Conservation (phyloP, 768 basidiomycete genomes). For the Mycena floridula region DNA sequence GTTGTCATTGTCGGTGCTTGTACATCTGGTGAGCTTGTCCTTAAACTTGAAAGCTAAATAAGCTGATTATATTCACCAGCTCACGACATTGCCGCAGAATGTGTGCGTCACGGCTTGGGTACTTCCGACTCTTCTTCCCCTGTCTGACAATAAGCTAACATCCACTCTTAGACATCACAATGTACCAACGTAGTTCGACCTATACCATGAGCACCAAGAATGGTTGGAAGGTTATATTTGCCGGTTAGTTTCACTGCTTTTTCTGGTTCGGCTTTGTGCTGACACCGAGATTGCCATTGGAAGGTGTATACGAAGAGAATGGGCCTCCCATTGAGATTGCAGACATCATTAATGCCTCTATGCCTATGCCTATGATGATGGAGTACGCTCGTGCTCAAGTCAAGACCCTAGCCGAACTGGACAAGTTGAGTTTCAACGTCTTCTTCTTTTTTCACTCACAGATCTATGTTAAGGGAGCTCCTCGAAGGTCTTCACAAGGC, state of each 20-base stretch:
- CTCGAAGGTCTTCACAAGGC: constrained; percentile 49
- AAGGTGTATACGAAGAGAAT: constrained; percentile 37
- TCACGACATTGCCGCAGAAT: constrained; percentile 46
- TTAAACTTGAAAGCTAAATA: neutral
- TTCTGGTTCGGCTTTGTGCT: neutral
- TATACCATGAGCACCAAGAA: constrained; percentile 38
- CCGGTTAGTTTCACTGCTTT: no score
- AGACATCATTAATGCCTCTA: constrained; percentile 45
- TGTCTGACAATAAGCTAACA: neutral
- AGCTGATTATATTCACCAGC: no score
- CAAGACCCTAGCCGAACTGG: constrained; percentile 42
- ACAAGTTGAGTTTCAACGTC: constrained; percentile 36
- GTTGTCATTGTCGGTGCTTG: constrained; percentile 66
- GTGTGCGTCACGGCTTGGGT: constrained; percentile 39
- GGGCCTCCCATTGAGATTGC: constrained; percentile 44
- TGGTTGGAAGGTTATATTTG: constrained; percentile 23
- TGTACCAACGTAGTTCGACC: constrained; percentile 50
- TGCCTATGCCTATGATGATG: constrained; percentile 32
- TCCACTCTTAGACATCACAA: constrained; percentile 47
- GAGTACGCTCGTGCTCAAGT: constrained; percentile 28
- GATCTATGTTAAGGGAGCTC: constrained; percentile 34
- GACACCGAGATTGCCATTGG: neutral
- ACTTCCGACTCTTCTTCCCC: constrained; percentile 10
- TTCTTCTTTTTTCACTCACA: neutral
- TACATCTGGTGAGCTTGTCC: constrained; percentile 10